Evolutionary conservation across 1,284 basidiomycete genomes (phyloP), one percentile per base, ranked within the genome.

Genomic region (Malassezia nana): DNA sequence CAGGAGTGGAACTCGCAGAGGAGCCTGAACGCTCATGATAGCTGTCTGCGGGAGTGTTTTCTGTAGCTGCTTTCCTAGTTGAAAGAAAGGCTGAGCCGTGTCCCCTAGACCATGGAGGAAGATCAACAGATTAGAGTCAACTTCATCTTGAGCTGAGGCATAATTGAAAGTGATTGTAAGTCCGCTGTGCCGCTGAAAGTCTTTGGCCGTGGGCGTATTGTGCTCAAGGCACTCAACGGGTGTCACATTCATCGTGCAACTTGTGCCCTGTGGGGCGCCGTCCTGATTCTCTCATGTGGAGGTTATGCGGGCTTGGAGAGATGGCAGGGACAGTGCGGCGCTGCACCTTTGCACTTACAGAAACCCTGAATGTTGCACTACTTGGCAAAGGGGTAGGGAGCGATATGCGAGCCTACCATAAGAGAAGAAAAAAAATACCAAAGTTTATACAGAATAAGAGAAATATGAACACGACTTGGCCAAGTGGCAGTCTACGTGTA

Each of bases 361-460:
- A 72, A 52, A 90, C 91, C 76, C 81, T 95, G 46, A 94, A 95
- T 75, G 89, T 95, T 55, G 89, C 90, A 7, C 87, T 91, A 74
- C 88, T 89, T 33, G 89, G 90, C 62, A 92, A 92, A 76, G 89
- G 92, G 71, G 90, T 89, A 35, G 89, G 89, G 41, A 84, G 67
- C 86, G 89, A 67, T 95, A 95, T 72, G 87, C 87, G 20, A 81
- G 79, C 57, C 78, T 95, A 42, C 82, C 80, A 50, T 75, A 81
- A 46, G 85, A 84, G 63, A 83, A 89, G 79, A 90, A 89, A 76
- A 46, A 64, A 20, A 57, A 65, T 60, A 60, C 65, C 39, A 38
- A 54, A 13, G 66, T 91, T 86, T 55, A 85, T 74, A 79, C 83
- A 55, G 83, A 84, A 74, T 92, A 92, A 78, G 86, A 87, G 64